These are phyloP conservation scores for Pontederia crassipes DNA, from an alignment of 176 grass and related monocot genomes.

Conservation along the genomic window DNA sequence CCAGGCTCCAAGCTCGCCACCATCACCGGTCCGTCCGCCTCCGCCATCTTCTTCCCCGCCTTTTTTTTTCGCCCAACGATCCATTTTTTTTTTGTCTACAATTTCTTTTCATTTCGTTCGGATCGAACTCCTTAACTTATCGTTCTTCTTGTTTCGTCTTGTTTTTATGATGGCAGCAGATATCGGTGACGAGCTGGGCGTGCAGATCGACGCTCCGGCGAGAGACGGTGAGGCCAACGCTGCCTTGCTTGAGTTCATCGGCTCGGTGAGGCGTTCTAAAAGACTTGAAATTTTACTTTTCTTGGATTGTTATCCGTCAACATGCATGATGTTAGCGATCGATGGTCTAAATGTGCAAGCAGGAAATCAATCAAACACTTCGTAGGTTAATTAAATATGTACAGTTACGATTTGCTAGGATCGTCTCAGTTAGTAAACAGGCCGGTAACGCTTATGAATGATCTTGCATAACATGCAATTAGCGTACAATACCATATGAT, in stretches of 20 bases:
- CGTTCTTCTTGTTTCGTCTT: background rate
- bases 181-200: conserved; percentile 72
- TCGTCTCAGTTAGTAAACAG: no score
- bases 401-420: no score
- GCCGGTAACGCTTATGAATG: no score
- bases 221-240: conserved; percentile 94
- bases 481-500: no score
- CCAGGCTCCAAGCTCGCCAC: conserved; percentile 83
- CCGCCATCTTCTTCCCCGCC: background rate
- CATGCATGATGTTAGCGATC: no score
- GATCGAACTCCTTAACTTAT: no score
- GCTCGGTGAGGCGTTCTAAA: conserved; percentile 42
- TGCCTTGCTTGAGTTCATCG: conserved; percentile 80
- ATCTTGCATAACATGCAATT: no score
- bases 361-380: no score
- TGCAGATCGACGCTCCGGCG: conserved; percentile 89
- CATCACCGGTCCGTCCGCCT: conserved; percentile 46
- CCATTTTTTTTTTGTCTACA: background rate
- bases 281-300: background rate
- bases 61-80: background rate
- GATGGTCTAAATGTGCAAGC: no score
- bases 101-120: no score
- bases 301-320: background rate
- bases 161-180: conserved; percentile 29
- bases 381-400: no score